Base-by-base conservation (phyloP, 2,329 filamentous ascomycete species). In the Pseudodiploospora longispora region DNA sequence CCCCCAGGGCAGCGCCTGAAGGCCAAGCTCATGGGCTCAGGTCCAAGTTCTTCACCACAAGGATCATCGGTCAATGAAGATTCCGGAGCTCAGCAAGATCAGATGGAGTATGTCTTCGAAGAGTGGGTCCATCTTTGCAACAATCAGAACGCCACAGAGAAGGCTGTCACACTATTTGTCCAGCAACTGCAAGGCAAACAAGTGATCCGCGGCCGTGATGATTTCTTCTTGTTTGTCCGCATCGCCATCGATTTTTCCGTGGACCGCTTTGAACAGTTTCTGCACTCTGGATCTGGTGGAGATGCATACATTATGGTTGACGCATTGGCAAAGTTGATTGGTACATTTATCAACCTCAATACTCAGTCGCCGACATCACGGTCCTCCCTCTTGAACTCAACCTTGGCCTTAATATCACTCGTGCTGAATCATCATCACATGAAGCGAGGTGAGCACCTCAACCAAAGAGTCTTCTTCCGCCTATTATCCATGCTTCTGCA, bases 51-150 rank as follows among this genome's bases (percentile, higher is more conserved):
- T 33, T 60, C 66, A 6, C 51, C 59, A 50, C 60, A 49, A 60
- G 69, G 41, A 71, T 74, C 51, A 63, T 73, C 43, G 63, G 73
- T 72, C 30, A 78, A 75, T 27, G 78, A 83, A 45, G 74, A 79
- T 40, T 54, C 57, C 30, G 62, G 68, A 34, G 72, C 78, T 30
- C 82, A 82, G 53, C 80, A 82, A 50, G 87, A 95, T 49, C 88
- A 96, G 61, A 80, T 95, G 66, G 88, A 94, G 55, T 97, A 98
- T 59, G 76, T 96, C 19, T 96, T 98, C 57, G 89, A 91, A 36
- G 93, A 98, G 67, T 98, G 93, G 93, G 78, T 91, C 29, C 82
- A 84, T 47, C 76, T 96, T 6, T 84, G 76, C 67, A 85, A 85
- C 62, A 87, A 88, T 55, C 76, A 81, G n/a, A 80, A 83, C 52